Evolutionary conservation across 2,329 filamentous ascomycete genomes (phyloP).

Genomic region (Phyllosticta citribraziliensis): DNA sequence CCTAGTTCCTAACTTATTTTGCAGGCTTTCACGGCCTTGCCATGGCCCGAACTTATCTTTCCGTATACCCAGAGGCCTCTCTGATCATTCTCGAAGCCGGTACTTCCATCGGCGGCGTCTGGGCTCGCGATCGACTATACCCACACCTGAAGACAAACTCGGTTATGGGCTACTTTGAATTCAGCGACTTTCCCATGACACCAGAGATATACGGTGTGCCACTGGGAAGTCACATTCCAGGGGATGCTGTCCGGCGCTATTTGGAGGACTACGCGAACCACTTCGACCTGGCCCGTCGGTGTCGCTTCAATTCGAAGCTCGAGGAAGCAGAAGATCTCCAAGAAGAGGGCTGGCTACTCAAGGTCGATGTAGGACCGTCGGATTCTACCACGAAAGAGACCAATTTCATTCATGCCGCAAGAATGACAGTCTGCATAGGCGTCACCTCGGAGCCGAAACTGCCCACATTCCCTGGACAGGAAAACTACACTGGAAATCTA

Average conservation of each 20-base stretch:
- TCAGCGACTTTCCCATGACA: slow-evolving; percentile 25
- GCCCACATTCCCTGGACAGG: slow-evolving; percentile 41
- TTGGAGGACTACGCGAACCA: slow-evolving; percentile 38
- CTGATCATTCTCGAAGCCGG: slow-evolving; percentile 36
- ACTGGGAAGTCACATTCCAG: slow-evolving; percentile 49
- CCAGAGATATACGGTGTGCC: slow-evolving; percentile 22
- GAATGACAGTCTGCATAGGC: slow-evolving; percentile 53
- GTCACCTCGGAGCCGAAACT: slow-evolving; percentile 49
- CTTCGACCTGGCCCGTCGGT: slow-evolving; percentile 39
- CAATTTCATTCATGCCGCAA: slow-evolving; percentile 26
- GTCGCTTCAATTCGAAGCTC: slow-evolving; percentile 45
- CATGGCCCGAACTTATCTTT: slow-evolving; percentile 39
- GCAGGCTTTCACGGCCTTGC: slow-evolving; percentile 34
- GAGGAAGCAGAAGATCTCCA: slow-evolving; percentile 34
- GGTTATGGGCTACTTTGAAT: slow-evolving; percentile 31
- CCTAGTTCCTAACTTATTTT: neutral
- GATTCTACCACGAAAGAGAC: neutral
- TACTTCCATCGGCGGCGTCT: slow-evolving; percentile 32
- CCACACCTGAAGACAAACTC: slow-evolving; percentile 36
- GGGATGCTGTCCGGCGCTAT: slow-evolving; percentile 47
- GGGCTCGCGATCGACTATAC: slow-evolving; percentile 35
- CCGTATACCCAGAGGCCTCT: slow-evolving; percentile 30
- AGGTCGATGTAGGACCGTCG: neutral
- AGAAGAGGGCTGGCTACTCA: slow-evolving; percentile 24
- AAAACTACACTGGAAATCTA: slow-evolving; percentile 42